Conservation (phyloP, 2,329 filamentous ascomycete genomes). For the Akanthomyces muscarius region DNA sequence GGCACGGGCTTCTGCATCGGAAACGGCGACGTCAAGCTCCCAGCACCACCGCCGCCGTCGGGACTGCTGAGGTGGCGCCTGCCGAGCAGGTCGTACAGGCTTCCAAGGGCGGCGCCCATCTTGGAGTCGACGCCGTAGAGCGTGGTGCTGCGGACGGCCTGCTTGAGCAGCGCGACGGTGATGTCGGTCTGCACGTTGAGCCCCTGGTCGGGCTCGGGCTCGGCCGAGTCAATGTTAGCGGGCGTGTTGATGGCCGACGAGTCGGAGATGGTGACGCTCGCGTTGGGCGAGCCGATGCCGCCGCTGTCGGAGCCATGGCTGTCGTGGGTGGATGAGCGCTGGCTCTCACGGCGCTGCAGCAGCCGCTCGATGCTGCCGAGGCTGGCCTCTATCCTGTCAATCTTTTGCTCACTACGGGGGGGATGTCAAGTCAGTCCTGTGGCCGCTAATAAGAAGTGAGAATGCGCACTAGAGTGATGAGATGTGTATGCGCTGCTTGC, state of each 20-base stretch:
- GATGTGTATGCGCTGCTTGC: conserved; percentile 53
- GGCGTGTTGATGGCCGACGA: conserved; percentile 16
- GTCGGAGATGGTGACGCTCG: conserved; percentile 15
- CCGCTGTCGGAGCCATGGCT: conserved; percentile 36
- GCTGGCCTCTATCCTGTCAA: conserved; percentile 44
- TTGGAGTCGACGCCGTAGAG: conserved; percentile 44
- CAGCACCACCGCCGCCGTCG: background rate
- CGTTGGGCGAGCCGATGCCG: conserved; percentile 5
- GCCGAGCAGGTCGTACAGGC: conserved; percentile 48
- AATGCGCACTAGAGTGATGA: conserved; percentile 55
- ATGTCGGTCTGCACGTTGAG: conserved; percentile 49
- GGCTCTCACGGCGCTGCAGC: conserved; percentile 34
- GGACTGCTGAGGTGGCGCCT: conserved; percentile 37
- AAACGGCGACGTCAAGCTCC: conserved; percentile 39
- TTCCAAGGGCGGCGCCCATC: conserved; percentile 51
- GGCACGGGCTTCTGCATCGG: conserved; percentile 43
- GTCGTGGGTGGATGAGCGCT: conserved; percentile 37
- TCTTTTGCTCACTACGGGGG: conserved; percentile 48
- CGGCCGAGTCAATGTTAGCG: conserved; percentile 12
- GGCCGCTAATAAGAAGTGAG: background rate
- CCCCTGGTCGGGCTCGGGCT: conserved; percentile 34
- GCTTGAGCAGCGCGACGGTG: conserved; percentile 51
- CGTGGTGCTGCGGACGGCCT: conserved; percentile 45
- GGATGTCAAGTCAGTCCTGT: background rate
- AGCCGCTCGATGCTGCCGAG: conserved; percentile 42